A percentile compares a stretch with the other conserved stretches of the same genome.
Evolutionary conservation across 2,329 filamentous ascomycete genomes (phyloP).

Genomic region (Penicillium crustosum): DNA sequence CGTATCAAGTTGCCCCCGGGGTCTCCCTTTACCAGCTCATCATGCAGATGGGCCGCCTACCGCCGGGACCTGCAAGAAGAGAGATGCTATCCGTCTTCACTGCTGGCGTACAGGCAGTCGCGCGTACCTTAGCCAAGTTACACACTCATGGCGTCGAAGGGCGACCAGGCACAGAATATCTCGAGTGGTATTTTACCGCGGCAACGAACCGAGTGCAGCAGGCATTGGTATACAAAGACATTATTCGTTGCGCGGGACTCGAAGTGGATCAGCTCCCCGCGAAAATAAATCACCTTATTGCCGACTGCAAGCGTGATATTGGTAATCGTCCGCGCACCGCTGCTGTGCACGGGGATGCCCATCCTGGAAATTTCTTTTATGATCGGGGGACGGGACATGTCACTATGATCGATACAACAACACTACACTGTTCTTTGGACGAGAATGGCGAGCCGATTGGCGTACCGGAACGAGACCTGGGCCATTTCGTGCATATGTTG

Average conservation of each 20-base stretch:
- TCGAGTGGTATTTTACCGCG: conserved; percentile 1
- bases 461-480: neutral
- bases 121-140: neutral
- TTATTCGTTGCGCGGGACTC: neutral
- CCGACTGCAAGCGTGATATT: neutral
- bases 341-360: neutral
- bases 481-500: conserved; percentile 3
- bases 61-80: neutral
- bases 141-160: conserved; percentile 1
- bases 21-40: conserved; percentile 2
- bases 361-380: conserved; percentile 5
- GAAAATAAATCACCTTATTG: neutral
- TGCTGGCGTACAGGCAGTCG: neutral
- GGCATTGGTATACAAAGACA: neutral
- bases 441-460: neutral
- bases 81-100: neutral
- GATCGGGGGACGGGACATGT: neutral
- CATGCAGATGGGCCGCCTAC: neutral
- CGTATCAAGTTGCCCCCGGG: conserved; percentile 1
- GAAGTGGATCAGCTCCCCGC: neutral
- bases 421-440: neutral
- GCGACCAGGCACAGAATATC: neutral
- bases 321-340: neutral
- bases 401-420: conserved; percentile 3
- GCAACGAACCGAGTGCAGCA: neutral